Conservation (phyloP, 164 flowering plant genomes). For the Nymphaea colorata region DNA sequence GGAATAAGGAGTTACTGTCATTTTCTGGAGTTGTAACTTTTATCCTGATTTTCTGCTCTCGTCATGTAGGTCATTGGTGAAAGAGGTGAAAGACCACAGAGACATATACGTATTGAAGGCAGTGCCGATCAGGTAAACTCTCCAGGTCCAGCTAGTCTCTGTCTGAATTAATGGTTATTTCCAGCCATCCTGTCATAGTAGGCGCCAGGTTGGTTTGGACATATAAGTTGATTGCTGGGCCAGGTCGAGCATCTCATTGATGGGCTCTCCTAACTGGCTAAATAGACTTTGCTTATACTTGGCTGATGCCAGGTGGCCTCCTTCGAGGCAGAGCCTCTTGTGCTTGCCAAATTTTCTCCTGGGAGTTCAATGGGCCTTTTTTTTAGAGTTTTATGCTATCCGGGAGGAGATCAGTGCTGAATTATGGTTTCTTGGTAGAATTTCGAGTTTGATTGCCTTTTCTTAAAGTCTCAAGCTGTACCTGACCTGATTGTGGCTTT, state of each 20-base stretch:
- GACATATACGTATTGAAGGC: slow-evolving; percentile 68
- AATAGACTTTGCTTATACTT: not conserved
- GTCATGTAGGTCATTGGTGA: slow-evolving; percentile 57
- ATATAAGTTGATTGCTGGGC: not conserved
- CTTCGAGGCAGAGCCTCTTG: not conserved
- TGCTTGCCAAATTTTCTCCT: not conserved
- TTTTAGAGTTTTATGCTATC: not conserved
- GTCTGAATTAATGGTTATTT: not conserved
- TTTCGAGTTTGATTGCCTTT: not conserved
- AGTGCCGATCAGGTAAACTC: slow-evolving; percentile 54
- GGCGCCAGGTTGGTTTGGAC: not conserved
- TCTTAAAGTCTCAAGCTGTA: not conserved
- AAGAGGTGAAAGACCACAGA: slow-evolving; percentile 60
- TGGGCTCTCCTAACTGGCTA: not conserved
- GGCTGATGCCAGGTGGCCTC: not conserved
- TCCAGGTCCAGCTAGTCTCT: not conserved
- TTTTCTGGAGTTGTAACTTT: no score
- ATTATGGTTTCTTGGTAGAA: not conserved
- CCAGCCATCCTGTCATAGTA: no score
- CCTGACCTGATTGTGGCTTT: not conserved
- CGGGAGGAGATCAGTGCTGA: not conserved
- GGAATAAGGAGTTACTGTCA: no score
- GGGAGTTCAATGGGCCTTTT: not conserved
- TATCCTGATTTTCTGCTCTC: not conserved
- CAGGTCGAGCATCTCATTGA: not conserved